Evolutionary conservation across 495 filamentous ascomycete genomes (phyloP), one percentile per base, ranked within the genome.

Genomic region (Xeromyces bisporus): DNA sequence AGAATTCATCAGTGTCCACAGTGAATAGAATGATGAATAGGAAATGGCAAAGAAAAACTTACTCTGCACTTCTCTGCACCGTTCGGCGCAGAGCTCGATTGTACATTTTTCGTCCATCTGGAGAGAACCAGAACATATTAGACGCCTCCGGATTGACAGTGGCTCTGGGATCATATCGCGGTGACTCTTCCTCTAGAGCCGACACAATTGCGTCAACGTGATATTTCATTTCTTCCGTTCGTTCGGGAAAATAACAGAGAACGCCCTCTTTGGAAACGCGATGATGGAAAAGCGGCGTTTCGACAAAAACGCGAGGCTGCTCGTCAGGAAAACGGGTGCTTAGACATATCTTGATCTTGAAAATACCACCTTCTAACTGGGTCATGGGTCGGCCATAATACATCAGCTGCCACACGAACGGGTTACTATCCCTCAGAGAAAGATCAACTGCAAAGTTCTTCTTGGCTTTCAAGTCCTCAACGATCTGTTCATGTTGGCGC

Each of bases 341-440:
- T 50, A 96, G 73, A 41, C 60, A 64, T 17, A 96, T 64, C 40
- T 64, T 75, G 43, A 94, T 75, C 32, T 66, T 67, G 58, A 94
- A 86, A 32, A 96, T 64, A 4, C 89, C 89, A 4, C 89, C 89
- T 36, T 96, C 91, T 3, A 93, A 67, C 39, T 85, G 80, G 0
- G 87, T 92, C 79, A 89, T 91, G 1, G 87, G 81, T 29, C 78
- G 71, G 21, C 89, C 89, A 45, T 93, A 89, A 50, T 92, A 85
- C 0, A 79, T 86, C 28, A 80, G 37, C 21, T 48, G 42, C 72
- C 67, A 73, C 1, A 67, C 35, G 44, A 77, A 63, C 4, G 55
- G 61, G 32, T 60, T 69, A 26, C 38, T 48, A 66, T 75, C 69
- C 5, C 73, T 68, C 7, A 97, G 58, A 28, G 75, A 71, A 29